Percentiles rank a stretch among this genome's conserved stretches.
Conservation (phyloP, 495 filamentous ascomycete genomes). For the Darksidea phi region DNA sequence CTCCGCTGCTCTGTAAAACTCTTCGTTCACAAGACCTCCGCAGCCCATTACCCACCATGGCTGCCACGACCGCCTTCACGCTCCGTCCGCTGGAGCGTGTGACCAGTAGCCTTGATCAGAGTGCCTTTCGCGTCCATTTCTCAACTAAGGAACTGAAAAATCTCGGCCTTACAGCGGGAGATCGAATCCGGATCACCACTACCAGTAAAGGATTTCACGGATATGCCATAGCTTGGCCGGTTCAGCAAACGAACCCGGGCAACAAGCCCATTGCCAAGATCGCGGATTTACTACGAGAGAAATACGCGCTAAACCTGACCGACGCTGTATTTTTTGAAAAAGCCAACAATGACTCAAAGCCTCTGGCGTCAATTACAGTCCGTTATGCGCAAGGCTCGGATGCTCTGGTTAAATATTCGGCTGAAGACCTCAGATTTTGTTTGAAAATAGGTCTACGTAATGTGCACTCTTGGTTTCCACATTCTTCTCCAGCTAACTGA, state of each 20-base stretch:
- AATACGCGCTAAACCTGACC: slow-evolving; percentile 34
- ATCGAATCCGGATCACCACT: slow-evolving; percentile 51
- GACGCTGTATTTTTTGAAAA: slow-evolving; percentile 27
- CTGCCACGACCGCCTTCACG: slow-evolving; percentile 9
- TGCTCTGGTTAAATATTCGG: background rate
- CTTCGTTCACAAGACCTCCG: no score
- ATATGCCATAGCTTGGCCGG: slow-evolving; percentile 28
- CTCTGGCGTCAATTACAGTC: slow-evolving; percentile 14
- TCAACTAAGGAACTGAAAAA: slow-evolving; percentile 61
- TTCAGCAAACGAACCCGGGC: slow-evolving; percentile 17
- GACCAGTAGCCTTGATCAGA: slow-evolving; percentile 44
- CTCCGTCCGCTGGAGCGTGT: slow-evolving; percentile 29
- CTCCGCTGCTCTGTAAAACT: no score
- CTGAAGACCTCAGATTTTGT: slow-evolving; percentile 13
- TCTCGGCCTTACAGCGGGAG: slow-evolving; percentile 60
- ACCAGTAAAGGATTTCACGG: slow-evolving; percentile 3
- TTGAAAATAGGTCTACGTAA: slow-evolving; percentile 26
- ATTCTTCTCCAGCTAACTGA: slow-evolving; percentile 3
- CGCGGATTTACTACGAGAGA: slow-evolving; percentile 46
- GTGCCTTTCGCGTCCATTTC: slow-evolving; percentile 67
- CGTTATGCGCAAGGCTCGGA: background rate
- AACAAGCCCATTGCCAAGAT: slow-evolving; percentile 41
- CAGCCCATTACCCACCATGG: background rate
- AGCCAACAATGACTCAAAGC: slow-evolving; percentile 9
- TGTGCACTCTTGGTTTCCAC: background rate